Base-by-base conservation (phyloP, 2,329 filamentous ascomycete genomes). In the Xylaria sp. region DNA sequence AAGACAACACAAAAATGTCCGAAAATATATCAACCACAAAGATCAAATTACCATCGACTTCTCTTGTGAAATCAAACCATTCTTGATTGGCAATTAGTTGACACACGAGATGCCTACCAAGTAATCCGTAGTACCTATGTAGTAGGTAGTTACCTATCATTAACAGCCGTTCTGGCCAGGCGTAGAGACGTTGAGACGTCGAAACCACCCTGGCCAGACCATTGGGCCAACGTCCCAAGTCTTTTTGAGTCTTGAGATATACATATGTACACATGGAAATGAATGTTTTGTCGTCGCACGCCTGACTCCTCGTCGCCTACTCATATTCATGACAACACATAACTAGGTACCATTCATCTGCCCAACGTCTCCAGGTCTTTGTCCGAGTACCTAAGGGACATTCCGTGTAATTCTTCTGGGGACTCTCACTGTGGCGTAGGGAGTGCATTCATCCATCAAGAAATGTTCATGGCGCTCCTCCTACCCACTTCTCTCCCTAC, bases 241-340 rank as follows among this genome's bases (percentile, higher is more conserved):
- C 58, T 61, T 63, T 58, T 63, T 58, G 57, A 58, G 23, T 30
- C 23, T 30, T 30, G 23, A 62, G 66, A 64, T 68, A 70, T 65
- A 69, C 66, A 69, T 69, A 70, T 69, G 62, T 70, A 70, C 67
- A 69, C 63, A 62, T 55, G 61, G 65, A 65, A 61, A 35, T n/a
- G 13, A 11, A n/a, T 35, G 4, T 51, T 56, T 55, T 57, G 50
- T 58, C 54, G 13, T 55, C 51, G 34, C 53, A 53, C 57, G 48
- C 49, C 44, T 44, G 46, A 48, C 55, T 54, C 59, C 54, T 48
- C 37, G 44, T 46, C 56, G 19, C 52, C 30, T 19, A 54, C 42
- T 30, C 5, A 52, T 53, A 7, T 57, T 62, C 52, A 58, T 53
- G 54, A 44, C 52, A 30, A 63, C 56, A 47, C 62, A 50, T 30